These are phyloP conservation scores for Saturnispora quitensis DNA, from an alignment of 805 yeast species.

Conservation along the genomic window DNA sequence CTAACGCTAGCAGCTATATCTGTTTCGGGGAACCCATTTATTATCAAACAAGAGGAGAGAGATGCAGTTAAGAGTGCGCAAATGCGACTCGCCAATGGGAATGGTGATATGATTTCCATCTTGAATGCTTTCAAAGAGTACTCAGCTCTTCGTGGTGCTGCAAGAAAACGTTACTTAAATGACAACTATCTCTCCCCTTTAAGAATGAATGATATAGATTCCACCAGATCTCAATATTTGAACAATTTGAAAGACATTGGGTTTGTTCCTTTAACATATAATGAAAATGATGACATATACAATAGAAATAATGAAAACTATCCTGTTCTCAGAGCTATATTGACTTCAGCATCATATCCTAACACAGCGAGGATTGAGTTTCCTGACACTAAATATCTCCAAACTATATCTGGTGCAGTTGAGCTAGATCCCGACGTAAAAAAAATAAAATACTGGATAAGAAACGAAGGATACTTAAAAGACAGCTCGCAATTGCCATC, in stretches of 20 bases:
- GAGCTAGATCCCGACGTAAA: conserved; percentile 80
- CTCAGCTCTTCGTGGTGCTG: conserved; percentile 23
- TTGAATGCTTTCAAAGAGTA: conserved; percentile 53
- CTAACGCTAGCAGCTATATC: conserved; percentile 74
- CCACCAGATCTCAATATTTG: conserved; percentile 62
- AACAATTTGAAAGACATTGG: conserved; percentile 71
- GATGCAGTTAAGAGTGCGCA: conserved; percentile 48
- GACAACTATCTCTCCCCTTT: conserved; percentile 55
- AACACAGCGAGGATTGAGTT: conserved; percentile 70
- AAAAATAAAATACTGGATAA: conserved; percentile 61
- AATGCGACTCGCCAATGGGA: conserved; percentile 34
- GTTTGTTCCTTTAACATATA: conserved; percentile 51
- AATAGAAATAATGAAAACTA: conserved; percentile 45
- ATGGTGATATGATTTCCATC: conserved; percentile 72
- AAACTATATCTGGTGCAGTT: conserved; percentile 68
- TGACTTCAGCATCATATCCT: conserved; percentile 80
- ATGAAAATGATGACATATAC: conserved; percentile 19
- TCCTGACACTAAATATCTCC: conserved; percentile 71
- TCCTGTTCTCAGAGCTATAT: conserved; percentile 50
- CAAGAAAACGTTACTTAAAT: conserved; percentile 37
- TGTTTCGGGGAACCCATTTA: conserved; percentile 67
- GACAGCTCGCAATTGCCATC: conserved; percentile 38
- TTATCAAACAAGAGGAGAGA: conserved; percentile 50
- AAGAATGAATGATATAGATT: conserved; percentile 59
- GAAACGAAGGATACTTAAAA: conserved; percentile 45